Evolutionary conservation across 1,284 basidiomycete species (phyloP), one percentile per base, ranked within the genome.

Genomic region (Sparassis latifolia): DNA sequence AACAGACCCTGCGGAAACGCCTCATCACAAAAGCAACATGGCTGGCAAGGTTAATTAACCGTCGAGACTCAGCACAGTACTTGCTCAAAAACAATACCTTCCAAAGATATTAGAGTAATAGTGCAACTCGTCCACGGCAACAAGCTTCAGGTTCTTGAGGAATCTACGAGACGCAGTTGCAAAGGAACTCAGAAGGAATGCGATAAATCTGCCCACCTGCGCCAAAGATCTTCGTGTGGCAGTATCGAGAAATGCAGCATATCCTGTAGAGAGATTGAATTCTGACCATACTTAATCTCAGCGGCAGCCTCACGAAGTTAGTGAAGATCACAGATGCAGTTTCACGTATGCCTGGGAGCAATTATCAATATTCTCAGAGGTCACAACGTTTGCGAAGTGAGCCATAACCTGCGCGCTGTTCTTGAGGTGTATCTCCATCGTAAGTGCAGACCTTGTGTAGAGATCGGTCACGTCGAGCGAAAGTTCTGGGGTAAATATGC

Each of bases 241-340:
- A 96, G 69, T 53, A 96, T 89, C 1, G 89, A 86, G 39, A 86
- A 82, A 62, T 96, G 92, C 4, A 96, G 74, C 77, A 86, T 95
- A 58, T 95, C 93, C 87, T 94, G 45, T 10, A 37, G 43, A 40
- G n/a, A 39, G 51, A 6, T 12, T 37, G 35, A 12, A 7, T 37
- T 37, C 35, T 7, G 35, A 37, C 20, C 35, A 37, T 37, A 12
- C 35, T 37, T 12, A 12, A 37, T 37, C 35, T 9, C 38, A 20
- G 33, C 33, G 9, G 12, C 53, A 52, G 64, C 45, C 80, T 48
- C 62, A 86, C 88, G 60, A 88, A 87, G 61, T 89, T 89, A 2
- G 86, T 88, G 56, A 88, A 84, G 42, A 90, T 83, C 32, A 90
- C 77, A 0, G 84, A 86, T 0, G 79, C 78, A 1, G 66, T 77